A percentile compares a stretch with the other conserved stretches of the same genome.
Conservation (phyloP, 2,329 filamentous ascomycete species). For the Ophiocordyceps robertsii region DNA sequence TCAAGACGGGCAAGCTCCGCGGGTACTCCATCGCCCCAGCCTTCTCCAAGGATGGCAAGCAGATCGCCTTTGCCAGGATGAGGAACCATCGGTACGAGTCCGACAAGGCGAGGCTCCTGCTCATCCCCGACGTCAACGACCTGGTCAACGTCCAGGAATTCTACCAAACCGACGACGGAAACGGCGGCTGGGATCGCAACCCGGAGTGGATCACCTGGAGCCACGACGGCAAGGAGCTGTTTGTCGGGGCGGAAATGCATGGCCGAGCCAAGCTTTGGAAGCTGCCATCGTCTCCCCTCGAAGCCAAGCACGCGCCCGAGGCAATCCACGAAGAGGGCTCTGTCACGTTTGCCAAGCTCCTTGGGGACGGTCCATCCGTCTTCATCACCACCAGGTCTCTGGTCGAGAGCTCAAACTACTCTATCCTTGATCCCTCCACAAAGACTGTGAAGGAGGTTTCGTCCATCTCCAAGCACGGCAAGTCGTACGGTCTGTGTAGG, state of each 20-base stretch:
- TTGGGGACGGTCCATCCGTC: slow-evolving; percentile 35
- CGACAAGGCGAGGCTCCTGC: slow-evolving; percentile 52
- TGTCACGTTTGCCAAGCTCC: slow-evolving; percentile 36
- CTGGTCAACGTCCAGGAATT: slow-evolving; percentile 47
- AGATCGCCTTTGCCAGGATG: slow-evolving; percentile 71
- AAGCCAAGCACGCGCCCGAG: slow-evolving; percentile 33
- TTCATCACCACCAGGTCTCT: slow-evolving; percentile 57
- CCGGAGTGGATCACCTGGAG: slow-evolving; percentile 46
- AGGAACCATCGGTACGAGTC: slow-evolving; percentile 63
- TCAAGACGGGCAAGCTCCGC: slow-evolving; percentile 40
- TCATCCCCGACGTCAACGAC: slow-evolving; percentile 47
- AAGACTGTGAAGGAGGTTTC: slow-evolving; percentile 33
- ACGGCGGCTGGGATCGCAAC: slow-evolving; percentile 46
- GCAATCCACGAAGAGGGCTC: slow-evolving; percentile 39
- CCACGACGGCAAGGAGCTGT: slow-evolving; percentile 47
- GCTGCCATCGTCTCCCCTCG: slow-evolving; percentile 39
- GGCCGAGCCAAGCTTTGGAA: slow-evolving; percentile 50
- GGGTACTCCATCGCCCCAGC: slow-evolving; percentile 55
- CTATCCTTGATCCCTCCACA: slow-evolving; percentile 37
- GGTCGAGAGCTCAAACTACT: slow-evolving; percentile 60
- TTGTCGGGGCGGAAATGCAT: slow-evolving; percentile 59
- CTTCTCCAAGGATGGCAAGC: slow-evolving; percentile 61
- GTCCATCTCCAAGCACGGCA: slow-evolving; percentile 52
- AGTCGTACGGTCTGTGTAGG: slow-evolving; percentile 50
- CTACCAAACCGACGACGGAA: slow-evolving; percentile 46